Evolutionary conservation across 2,329 filamentous ascomycete genomes (phyloP), one percentile per base, ranked within the genome.

Genomic region (Huntiella abstrusa): DNA sequence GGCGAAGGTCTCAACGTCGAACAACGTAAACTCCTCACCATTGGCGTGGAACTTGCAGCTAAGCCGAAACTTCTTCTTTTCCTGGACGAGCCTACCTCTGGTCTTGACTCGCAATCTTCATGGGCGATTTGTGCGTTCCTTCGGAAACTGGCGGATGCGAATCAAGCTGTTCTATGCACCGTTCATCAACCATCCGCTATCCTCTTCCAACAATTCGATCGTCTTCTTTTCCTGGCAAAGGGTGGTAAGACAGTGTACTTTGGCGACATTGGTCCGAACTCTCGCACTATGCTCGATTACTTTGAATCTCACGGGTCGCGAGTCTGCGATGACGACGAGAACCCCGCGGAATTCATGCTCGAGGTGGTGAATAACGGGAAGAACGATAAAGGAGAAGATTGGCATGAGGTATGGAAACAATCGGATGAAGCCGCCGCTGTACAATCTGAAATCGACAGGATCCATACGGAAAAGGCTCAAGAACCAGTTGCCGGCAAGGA

Each of bases 341-440:
- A 85, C 53, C 80, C 81, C 0, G 81, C 81, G 1, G 81, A 86
- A 59, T 85, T 75, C 63, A 83, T 85, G 74, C 67, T 85, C 5
- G 66, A 72, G 52, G 59, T 69, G 12, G 64, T 67, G 45, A 66
- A 66, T 47, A 58, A 61, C 6, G 60, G 61, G 0, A 53, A 51
- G 3, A 68, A 65, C 52, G 54, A 55, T 12, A 46, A 57, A 3
- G 62, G 62, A 5, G 51, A 61, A 33, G 73, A 84, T 54, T 87
- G 82, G 82, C 75, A 80, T 54, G 55, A 57, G 0, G 74, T 82
- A 41, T 87, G 82, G 75, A 66, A 67, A 3, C 59, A 58, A 0
- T 74, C 70, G 43, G 54, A 60, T 0, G 71, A 78, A 52, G 68
- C 68, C 49, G 58, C 62, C 1, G 61, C 60, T 0, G 62, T 80